phyloP scores from a whole-genome alignment of 2,329 filamentous ascomycete species.

The Cladosporium sp. region DNA sequence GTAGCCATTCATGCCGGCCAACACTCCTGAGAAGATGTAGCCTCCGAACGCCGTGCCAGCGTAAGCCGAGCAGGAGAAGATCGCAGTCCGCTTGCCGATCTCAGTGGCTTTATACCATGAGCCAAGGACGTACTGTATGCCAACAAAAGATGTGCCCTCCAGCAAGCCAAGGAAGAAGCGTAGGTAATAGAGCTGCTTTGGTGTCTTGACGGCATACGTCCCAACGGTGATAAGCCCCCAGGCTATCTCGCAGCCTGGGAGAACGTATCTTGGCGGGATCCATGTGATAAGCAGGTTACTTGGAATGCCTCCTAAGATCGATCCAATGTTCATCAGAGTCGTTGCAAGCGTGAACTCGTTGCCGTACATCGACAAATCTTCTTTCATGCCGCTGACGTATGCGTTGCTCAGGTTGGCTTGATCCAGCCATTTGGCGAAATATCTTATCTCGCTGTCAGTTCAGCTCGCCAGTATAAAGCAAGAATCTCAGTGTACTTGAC shows the following conservation, averaged over 20 bases:
- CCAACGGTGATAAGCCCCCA: constrained; percentile 44
- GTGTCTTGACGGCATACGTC: constrained; percentile 42
- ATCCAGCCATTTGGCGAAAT: background rate
- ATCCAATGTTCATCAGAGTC: constrained; percentile 29
- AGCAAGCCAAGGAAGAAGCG: constrained; percentile 41
- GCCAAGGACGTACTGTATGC: constrained; percentile 22
- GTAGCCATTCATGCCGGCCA: constrained; percentile 41
- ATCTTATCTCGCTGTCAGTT: background rate
- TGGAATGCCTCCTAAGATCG: constrained; percentile 42
- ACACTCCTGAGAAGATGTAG: constrained; percentile 21
- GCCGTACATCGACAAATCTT: constrained; percentile 40
- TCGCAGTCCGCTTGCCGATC: constrained; percentile 11
- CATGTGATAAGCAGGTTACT: constrained; percentile 41
- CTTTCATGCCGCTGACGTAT: constrained; percentile 46
- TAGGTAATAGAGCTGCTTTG: constrained; percentile 42
- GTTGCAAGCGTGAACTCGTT: constrained; percentile 40
- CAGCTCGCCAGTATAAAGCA: background rate
- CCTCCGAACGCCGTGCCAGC: constrained; percentile 21
- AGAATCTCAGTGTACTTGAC: background rate
- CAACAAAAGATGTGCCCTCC: constrained; percentile 24
- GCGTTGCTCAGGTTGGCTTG: constrained; percentile 43
- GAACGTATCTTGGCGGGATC: constrained; percentile 22
- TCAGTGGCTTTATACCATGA: constrained; percentile 22
- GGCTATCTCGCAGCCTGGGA: constrained; percentile 42
- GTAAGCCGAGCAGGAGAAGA: constrained; percentile 20